Base-by-base conservation (phyloP, 768 basidiomycete species). In the Panaeolus papilionaceus region DNA sequence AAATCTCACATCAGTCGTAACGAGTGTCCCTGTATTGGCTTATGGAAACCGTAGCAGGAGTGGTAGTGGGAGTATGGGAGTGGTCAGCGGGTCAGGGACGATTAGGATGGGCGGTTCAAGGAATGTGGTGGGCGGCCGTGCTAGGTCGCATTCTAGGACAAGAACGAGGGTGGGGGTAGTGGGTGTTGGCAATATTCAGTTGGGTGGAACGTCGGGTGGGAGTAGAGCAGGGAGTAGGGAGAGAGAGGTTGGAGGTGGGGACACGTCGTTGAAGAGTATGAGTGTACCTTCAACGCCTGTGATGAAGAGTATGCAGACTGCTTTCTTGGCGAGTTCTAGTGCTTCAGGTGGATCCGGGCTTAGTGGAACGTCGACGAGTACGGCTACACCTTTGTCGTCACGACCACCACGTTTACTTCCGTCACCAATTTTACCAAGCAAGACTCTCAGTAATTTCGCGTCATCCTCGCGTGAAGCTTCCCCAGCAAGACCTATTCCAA, bases 221-320 rank as follows among this genome's bases (percentile, higher is more conserved):
- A 49, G n/a, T 26, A 49, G 47, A 9, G 20, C n/a, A 1, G 47
- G n/a, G 47, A 49, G 47, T 49, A 20, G 47, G 47, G 47, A 49
- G 20, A 14, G 20, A 18, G 47, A 49, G 20, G 10, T 5, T n/a
- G 47, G 20, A 49, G 11, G 47, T 5, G 47, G 2, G 7, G 47
- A n/a, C 7, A 23, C 23, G 7, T 49, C 20, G 20, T 23, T 49
- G 20, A 49, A 49, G 47, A 49, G 47, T 8, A 23, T 23, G 23
- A 49, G 47, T 49, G 47, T 49, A n/a, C 47, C 47, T 20, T 49
- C 47, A 12, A 49, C 47, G 47, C 47, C 47, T 49, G 47, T 49
- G 4, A 49, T 49, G 47, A 49, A 49, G n/a, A 23, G 47, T n/a
- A 49, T 26, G n/a, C 47, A 49, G 11, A 12, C 16, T 18, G 42